Evolutionary conservation across 75 land plant genomes (phyloP).

Genomic region (Sequoiadendron giganteum): DNA sequence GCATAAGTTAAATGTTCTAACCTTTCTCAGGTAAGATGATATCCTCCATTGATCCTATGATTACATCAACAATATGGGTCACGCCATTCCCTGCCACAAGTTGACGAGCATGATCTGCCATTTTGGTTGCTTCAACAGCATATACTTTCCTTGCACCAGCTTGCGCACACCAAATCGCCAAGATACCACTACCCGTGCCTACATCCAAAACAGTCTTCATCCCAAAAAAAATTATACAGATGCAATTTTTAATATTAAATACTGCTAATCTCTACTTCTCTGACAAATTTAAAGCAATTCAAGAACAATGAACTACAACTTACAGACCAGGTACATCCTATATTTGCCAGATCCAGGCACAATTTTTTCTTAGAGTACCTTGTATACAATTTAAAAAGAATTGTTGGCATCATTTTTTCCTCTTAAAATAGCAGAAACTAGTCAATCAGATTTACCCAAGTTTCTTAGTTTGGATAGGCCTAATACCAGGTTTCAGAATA

Average conservation of each 20-base stretch:
- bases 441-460: background rate
- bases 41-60: slow-evolving; percentile 94
- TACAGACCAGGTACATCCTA: background rate
- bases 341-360: background rate
- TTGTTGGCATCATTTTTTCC: background rate
- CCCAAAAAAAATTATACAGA: background rate
- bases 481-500: background rate
- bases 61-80: slow-evolving; percentile 80
- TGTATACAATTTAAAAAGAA: background rate
- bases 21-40: slow-evolving; percentile 91
- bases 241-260: background rate
- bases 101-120: slow-evolving; percentile 86
- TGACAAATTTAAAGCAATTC: background rate
- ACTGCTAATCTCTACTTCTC: background rate
- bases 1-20: slow-evolving; percentile 10
- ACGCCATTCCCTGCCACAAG: slow-evolving; percentile 74
- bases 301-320: background rate
- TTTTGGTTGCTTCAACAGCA: slow-evolving; percentile 98
- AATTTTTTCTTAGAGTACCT: background rate
- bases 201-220: slow-evolving; percentile 94
- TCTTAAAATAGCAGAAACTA: background rate
- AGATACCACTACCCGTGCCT: slow-evolving; percentile 97
- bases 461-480: background rate
- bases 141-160: slow-evolving; percentile 98
- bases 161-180: slow-evolving; percentile 99